phyloP scores from a whole-genome alignment of 2,329 filamentous ascomycete species.

The Fusarium compactum region DNA sequence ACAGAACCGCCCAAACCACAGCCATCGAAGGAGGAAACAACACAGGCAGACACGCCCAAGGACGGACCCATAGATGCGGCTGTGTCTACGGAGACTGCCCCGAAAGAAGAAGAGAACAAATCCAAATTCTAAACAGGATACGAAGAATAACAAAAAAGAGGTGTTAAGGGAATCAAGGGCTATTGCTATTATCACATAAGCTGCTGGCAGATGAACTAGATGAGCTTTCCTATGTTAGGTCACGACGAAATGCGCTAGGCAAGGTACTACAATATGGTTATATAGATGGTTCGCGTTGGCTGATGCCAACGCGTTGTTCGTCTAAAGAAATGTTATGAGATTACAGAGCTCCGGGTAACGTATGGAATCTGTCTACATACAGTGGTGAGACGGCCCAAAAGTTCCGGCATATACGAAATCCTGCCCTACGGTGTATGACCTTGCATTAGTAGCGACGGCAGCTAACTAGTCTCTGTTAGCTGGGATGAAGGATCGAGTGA shows the following conservation, averaged over 20 bases:
- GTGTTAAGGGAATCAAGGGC: not conserved
- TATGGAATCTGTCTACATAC: not conserved
- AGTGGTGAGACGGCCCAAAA: conserved; percentile 3
- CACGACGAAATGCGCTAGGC: conserved; percentile 19
- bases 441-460: not conserved
- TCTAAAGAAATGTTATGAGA: conserved; percentile 10
- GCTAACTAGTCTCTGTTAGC: not conserved
- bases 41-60: not conserved
- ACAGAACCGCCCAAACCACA: conserved; percentile 1
- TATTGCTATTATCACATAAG: conserved; percentile 8
- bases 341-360: not conserved
- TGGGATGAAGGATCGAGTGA: not conserved
- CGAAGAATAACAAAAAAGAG: not conserved
- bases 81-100: not conserved
- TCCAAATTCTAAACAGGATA: not conserved
- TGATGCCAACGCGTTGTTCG: conserved; percentile 6
- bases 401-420: conserved; percentile 7
- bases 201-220: conserved; percentile 31
- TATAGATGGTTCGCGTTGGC: conserved; percentile 12
- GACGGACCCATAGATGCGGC: not conserved
- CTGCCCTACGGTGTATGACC: conserved; percentile 1
- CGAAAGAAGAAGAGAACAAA: conserved; percentile 15
- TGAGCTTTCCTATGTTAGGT: conserved; percentile 34
- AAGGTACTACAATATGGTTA: conserved; percentile 9
- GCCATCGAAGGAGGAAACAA: not conserved